Conservation (phyloP, 2,329 filamentous ascomycete genomes). For the Colletotrichum sp. region DNA sequence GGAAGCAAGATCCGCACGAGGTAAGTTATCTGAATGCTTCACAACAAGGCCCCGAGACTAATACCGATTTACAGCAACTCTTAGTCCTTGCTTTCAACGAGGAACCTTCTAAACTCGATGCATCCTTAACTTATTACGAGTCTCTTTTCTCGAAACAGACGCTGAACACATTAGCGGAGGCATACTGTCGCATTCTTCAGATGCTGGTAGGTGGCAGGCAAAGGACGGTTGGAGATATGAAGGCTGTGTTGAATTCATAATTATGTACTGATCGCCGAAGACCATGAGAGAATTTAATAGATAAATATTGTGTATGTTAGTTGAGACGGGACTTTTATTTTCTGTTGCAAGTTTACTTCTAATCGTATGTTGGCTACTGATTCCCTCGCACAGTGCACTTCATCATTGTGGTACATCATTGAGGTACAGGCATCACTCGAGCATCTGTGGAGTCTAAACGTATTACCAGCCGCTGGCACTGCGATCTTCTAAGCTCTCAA, state of each 20-base stretch:
- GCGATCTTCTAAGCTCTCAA: too few relatives aligned
- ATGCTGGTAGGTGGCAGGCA: not conserved
- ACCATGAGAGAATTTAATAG: not conserved
- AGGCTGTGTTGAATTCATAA: not conserved
- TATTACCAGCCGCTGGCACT: not conserved
- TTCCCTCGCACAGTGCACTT: not conserved
- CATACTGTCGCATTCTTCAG: not conserved
- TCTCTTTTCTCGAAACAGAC: not conserved
- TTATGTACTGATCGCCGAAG: not conserved
- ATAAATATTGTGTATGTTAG: accelerated
- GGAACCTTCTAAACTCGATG: not conserved
- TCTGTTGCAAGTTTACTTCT: not conserved
- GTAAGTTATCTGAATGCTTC: not conserved
- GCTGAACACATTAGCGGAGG: not conserved
- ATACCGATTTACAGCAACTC: not conserved
- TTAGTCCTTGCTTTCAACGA: constrained; percentile 2
- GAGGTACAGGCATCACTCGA: not conserved
- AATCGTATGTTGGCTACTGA: not conserved
- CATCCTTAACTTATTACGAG: constrained; percentile 1
- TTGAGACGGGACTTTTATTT: not conserved
- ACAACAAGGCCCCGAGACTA: not conserved
- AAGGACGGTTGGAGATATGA: not conserved
- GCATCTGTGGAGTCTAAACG: not conserved
- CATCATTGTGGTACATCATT: not conserved
- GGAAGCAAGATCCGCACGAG: constrained; percentile 17